These are phyloP conservation scores for Kwoniella bestiolae DNA, from an alignment of 768 basidiomycete genomes.

Conservation along the genomic window DNA sequence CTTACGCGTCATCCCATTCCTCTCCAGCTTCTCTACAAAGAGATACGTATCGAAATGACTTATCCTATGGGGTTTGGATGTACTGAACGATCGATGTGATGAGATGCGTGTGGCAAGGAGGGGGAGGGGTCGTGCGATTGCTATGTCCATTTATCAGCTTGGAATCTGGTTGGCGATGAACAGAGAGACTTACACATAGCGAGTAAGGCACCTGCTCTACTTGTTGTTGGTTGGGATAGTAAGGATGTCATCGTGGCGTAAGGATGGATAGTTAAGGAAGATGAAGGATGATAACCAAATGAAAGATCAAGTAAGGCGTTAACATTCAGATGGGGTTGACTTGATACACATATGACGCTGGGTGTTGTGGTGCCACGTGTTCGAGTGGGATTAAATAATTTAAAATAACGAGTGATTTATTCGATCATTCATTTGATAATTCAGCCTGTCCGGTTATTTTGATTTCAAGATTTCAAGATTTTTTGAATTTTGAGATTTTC, in stretches of 20 bases:
- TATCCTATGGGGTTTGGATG: slow-evolving; percentile 13
- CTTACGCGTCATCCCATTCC: slow-evolving; percentile 81
- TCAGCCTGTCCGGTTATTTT: slow-evolving; percentile 13
- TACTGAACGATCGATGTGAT: slow-evolving; percentile 17
- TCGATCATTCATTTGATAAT: slow-evolving; percentile 1
- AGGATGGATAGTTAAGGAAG: background rate
- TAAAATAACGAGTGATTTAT: slow-evolving; percentile 20
- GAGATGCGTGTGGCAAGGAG: background rate
- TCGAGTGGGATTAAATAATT: slow-evolving; percentile 3
- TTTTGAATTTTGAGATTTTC: slow-evolving; percentile 11
- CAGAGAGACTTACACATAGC: slow-evolving; percentile 30
- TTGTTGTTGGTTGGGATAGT: slow-evolving; percentile 35
- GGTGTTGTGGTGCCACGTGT: background rate
- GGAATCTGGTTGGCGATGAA: background rate
- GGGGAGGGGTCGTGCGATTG: slow-evolving; percentile 20
- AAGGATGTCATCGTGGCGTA: slow-evolving; percentile 19
- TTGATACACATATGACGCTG: background rate
- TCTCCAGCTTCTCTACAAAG: slow-evolving; percentile 86
- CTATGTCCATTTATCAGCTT: slow-evolving; percentile 8
- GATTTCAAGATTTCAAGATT: slow-evolving; percentile 1
- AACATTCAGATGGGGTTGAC: background rate
- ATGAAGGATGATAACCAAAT: background rate
- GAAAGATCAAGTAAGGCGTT: background rate
- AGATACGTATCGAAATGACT: slow-evolving; percentile 93
- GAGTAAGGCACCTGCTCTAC: slow-evolving; percentile 39